These are phyloP conservation scores for Logfia minima DNA, from an alignment of 129 eudicot species.

Conservation along the genomic window DNA sequence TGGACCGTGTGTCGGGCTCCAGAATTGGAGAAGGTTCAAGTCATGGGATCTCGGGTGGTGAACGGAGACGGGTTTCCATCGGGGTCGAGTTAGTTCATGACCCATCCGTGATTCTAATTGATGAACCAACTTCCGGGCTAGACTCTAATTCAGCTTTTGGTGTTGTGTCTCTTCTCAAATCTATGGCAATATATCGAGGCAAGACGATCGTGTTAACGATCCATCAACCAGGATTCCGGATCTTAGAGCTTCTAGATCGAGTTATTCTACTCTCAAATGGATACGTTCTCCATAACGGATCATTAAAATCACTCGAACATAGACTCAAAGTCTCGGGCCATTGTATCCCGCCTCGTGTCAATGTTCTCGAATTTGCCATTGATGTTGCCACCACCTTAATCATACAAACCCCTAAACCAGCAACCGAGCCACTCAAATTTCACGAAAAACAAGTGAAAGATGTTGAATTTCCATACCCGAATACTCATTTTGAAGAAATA, in stretches of 20 bases:
- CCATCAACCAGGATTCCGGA: constrained; percentile 90
- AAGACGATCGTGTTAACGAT: constrained; percentile 78
- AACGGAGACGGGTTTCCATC: constrained; percentile 75
- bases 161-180: constrained; percentile 56
- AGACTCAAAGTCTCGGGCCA: constrained; percentile 59
- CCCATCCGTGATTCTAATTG: constrained; percentile 65
- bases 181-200: constrained; percentile 52
- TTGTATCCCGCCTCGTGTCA: constrained; percentile 62
- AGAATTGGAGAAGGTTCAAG: constrained; percentile 66
- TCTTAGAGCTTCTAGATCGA: constrained; percentile 75
- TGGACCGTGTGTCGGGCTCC: constrained; percentile 54
- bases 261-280: constrained; percentile 77
- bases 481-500: constrained; percentile 57
- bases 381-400: constrained; percentile 49
- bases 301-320: constrained; percentile 60
- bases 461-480: constrained; percentile 35
- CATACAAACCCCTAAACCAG: constrained; percentile 36
- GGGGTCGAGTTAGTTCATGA: constrained; percentile 93
- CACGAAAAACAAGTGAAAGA: constrained; percentile 8
- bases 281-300: constrained; percentile 68
- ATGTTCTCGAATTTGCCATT: constrained; percentile 91
- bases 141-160: constrained; percentile 88
- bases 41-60: constrained; percentile 89
- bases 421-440: constrained; percentile 4
- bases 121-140: constrained; percentile 92